Conservation (phyloP, 2,329 filamentous ascomycete species). For the Fusarium continuum region DNA sequence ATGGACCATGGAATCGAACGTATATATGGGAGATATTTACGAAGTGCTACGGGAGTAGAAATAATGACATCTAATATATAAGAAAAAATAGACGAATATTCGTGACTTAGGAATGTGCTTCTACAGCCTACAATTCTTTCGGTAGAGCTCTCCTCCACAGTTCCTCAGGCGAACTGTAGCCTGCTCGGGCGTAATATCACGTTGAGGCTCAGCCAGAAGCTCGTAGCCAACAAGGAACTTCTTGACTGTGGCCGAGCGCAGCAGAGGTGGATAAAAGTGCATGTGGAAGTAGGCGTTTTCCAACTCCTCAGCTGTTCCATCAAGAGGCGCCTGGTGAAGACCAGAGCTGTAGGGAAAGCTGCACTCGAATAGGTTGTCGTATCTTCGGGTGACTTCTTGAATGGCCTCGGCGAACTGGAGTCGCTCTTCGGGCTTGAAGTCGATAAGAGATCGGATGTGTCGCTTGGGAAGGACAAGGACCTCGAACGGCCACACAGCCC, state of each 20-base stretch:
- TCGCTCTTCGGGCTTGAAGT: slow-evolving; percentile 77
- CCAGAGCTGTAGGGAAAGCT: slow-evolving; percentile 97
- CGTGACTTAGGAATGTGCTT: not conserved
- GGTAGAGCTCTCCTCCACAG: slow-evolving; percentile 85
- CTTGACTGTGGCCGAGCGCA: slow-evolving; percentile 90
- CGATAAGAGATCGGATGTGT: slow-evolving; percentile 85
- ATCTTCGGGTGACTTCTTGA: slow-evolving; percentile 86
- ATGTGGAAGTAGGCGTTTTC: slow-evolving; percentile 92
- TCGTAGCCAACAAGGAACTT: slow-evolving; percentile 98
- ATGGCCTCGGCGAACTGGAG: slow-evolving; percentile 82
- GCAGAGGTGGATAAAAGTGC: slow-evolving; percentile 95
- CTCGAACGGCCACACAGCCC: slow-evolving; percentile 98
- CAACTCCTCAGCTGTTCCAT: slow-evolving; percentile 82
- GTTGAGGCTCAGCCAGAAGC: slow-evolving; percentile 95
- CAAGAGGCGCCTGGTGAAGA: slow-evolving; percentile 91
- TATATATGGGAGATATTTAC: not conserved
- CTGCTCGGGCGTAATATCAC: slow-evolving; percentile 97
- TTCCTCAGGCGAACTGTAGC: slow-evolving; percentile 79
- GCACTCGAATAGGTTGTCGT: slow-evolving; percentile 97
- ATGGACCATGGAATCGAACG: not conserved
- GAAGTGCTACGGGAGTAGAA: not conserved
- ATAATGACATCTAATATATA: slow-evolving; percentile 6
- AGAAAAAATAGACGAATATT: slow-evolving; percentile 21
- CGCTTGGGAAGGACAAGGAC: slow-evolving; percentile 86
- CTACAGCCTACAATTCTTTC: slow-evolving; percentile 60